phyloP scores from a whole-genome alignment of 2,329 filamentous ascomycete species.

The Penicillium sp. region DNA sequence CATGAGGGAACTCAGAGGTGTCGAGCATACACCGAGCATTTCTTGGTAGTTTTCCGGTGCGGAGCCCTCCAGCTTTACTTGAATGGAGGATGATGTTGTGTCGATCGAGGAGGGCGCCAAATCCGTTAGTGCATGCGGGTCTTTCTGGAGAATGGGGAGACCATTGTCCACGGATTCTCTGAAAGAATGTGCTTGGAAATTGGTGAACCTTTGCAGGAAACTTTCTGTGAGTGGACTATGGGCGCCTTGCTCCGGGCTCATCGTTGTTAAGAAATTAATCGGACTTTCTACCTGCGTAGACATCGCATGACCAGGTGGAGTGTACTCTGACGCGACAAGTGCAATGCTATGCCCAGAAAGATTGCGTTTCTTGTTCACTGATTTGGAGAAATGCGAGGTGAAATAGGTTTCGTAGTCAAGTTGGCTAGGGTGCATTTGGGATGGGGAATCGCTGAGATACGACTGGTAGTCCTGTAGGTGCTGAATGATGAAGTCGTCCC shows the following conservation, averaged over 20 bases:
- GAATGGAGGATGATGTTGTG: not conserved
- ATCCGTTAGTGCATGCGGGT: not conserved
- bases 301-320: constrained; percentile 1
- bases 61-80: constrained; percentile 7
- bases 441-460: constrained; percentile 27
- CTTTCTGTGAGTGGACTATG: constrained; percentile 23
- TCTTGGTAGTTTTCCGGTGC: not conserved
- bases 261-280: not conserved
- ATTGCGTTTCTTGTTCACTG: constrained; percentile 33
- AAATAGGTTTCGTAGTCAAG: constrained; percentile 39
- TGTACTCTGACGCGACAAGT: constrained; percentile 22
- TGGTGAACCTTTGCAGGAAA: constrained; percentile 20
- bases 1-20: not conserved
- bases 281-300: constrained; percentile 1
- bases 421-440: constrained; percentile 18
- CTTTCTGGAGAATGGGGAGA: not conserved
- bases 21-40: not conserved
- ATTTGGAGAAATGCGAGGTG: constrained; percentile 22
- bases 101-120: not conserved
- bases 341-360: constrained; percentile 30
- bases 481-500: constrained; percentile 44
- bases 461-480: constrained; percentile 33
- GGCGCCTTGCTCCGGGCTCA: not conserved
- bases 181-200: constrained; percentile 21
- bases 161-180: constrained; percentile 5